phyloP scores from a whole-genome alignment of 257 asterid species.

The Solanum stenotomum region DNA sequence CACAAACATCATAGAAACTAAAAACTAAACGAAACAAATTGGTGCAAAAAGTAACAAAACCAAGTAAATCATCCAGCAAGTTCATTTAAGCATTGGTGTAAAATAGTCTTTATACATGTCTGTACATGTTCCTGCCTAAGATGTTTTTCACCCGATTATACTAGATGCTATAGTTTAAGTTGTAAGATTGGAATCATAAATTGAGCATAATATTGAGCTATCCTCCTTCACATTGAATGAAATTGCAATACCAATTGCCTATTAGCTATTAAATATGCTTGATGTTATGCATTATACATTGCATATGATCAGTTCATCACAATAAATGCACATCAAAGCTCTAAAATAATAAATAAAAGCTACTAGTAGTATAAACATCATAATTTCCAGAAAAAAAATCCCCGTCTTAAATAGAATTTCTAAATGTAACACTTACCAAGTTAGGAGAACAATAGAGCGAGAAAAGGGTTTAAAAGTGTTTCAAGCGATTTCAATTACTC shows the following conservation, averaged over 20 bases:
- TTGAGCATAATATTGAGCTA: not conserved
- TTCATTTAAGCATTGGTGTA: not conserved
- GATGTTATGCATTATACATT: not conserved
- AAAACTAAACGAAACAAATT: not conserved
- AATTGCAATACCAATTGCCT: not conserved
- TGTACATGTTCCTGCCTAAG: not conserved
- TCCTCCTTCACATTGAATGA: not conserved
- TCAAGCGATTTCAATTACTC: not conserved
- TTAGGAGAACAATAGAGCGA: not conserved
- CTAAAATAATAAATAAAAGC: not conserved
- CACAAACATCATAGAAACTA: not conserved
- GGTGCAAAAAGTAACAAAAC: not conserved
- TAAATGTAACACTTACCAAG: not conserved
- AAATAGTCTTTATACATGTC: not conserved
- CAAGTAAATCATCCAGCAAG: not conserved
- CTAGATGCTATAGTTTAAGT: not conserved
- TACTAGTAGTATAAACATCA: not conserved
- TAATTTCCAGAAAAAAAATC: not conserved
- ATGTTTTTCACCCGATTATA: not conserved
- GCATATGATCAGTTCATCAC: not conserved
- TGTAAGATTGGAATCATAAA: not conserved
- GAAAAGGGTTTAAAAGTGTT: not conserved
- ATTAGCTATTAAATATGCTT: not conserved
- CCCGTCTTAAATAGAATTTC: not conserved
- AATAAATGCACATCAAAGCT: not conserved